These are phyloP conservation scores for Diaporthe nobilis DNA, from an alignment of 2,329 filamentous ascomycete species.

Conservation along the genomic window DNA sequence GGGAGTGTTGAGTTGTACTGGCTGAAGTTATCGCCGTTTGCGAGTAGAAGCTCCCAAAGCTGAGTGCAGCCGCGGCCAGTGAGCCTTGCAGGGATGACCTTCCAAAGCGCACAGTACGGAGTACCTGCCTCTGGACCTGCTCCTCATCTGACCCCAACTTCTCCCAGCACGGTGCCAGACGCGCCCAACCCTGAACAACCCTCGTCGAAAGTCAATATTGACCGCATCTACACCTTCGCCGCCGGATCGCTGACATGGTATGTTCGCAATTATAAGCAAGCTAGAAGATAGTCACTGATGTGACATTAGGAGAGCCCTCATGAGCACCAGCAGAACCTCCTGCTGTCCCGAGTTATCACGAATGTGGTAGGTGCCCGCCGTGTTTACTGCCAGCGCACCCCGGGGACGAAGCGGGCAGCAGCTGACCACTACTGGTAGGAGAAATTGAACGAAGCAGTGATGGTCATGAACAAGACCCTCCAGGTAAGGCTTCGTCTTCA, in stretches of 20 bases:
- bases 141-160: constrained; percentile 8
- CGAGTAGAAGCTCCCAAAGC: constrained; percentile 5
- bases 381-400: not conserved
- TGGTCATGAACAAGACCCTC: constrained; percentile 92
- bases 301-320: constrained; percentile 86
- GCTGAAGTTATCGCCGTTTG: not conserved
- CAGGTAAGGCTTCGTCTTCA: constrained; percentile 68
- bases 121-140: too few relatives aligned
- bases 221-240: constrained; percentile 9
- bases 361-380: constrained; percentile 82
- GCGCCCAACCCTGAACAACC: constrained; percentile 38
- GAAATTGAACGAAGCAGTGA: constrained; percentile 95
- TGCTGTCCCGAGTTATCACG: constrained; percentile 95
- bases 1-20: not conserved
- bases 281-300: not conserved
- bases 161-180: constrained; percentile 27
- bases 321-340: constrained; percentile 94
- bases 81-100: constrained; percentile 32
- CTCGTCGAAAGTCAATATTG: constrained; percentile 31
- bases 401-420: not conserved
- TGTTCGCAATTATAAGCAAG: constrained; percentile 15
- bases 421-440: constrained; percentile 70
- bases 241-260: constrained; percentile 35
- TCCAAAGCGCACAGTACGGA: not conserved
- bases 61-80: not conserved